phyloP scores from a whole-genome alignment of 1,284 basidiomycete species.

The Naganishia albida region DNA sequence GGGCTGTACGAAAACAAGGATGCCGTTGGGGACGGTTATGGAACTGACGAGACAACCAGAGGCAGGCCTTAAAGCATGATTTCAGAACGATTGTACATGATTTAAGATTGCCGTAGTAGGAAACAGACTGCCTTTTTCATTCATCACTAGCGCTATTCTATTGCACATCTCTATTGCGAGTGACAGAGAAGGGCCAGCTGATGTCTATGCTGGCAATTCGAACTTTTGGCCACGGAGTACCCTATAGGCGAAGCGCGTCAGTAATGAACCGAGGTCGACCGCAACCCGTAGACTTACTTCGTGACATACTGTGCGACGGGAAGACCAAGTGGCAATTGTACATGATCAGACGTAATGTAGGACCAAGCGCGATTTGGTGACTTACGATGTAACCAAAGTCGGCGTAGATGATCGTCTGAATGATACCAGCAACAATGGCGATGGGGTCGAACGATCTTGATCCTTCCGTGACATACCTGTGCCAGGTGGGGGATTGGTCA shows the following conservation, averaged over 20 bases:
- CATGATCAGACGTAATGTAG: not conserved
- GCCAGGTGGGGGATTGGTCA: not conserved
- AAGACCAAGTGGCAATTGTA: not conserved
- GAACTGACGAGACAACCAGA: no score
- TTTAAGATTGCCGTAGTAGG: not conserved
- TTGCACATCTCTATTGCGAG: not conserved
- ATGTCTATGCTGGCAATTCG: slow-evolving; percentile 50
- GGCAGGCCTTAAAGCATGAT: no score
- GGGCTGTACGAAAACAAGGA: no score
- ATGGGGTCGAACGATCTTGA: slow-evolving; percentile 73
- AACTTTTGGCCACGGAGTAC: slow-evolving; percentile 57
- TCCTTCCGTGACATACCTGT: slow-evolving; percentile 83
- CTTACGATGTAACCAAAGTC: slow-evolving; percentile 69
- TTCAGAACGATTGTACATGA: not conserved
- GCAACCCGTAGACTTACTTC: slow-evolving; percentile 57
- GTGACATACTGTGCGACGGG: slow-evolving; percentile 63
- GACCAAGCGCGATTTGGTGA: slow-evolving; percentile 10
- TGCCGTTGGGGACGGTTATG: no score
- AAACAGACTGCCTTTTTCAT: not conserved
- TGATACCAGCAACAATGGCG: slow-evolving; percentile 86
- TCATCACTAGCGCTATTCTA: not conserved
- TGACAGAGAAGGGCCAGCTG: not conserved
- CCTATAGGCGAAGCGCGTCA: slow-evolving; percentile 37
- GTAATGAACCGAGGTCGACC: slow-evolving; percentile 41
- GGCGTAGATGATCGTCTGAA: slow-evolving; percentile 93